phyloP scores from a whole-genome alignment of 768 basidiomycete genomes.

The Kwoniella sp. region DNA sequence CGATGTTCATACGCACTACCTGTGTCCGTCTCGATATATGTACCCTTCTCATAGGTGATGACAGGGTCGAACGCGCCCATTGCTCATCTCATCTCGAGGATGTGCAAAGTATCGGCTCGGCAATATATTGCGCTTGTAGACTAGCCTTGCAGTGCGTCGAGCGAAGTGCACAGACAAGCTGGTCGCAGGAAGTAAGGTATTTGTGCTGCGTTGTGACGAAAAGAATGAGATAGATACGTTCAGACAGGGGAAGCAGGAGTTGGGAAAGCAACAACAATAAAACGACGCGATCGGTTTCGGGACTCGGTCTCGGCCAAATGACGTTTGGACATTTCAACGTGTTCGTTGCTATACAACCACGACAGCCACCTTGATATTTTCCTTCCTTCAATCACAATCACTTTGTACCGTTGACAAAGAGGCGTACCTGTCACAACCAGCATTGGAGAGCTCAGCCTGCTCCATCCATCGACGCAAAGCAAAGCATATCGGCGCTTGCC shows the following conservation, averaged over 20 bases:
- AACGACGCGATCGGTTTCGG: not conserved
- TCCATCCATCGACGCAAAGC: no score
- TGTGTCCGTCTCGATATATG: conserved; percentile 49
- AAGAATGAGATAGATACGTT: not conserved
- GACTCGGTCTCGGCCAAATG: not conserved
- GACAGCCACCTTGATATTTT: no score
- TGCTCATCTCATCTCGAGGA: conserved; percentile 8
- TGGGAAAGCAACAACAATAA: not conserved
- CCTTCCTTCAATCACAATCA: no score
- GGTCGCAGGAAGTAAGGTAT: not conserved
- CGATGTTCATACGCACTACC: conserved; percentile 37
- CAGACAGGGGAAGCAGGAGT: not conserved
- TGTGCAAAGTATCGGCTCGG: not conserved
- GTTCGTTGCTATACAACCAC: no score
- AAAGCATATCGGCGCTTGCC: no score
- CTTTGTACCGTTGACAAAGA: no score
- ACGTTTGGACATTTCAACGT: no score
- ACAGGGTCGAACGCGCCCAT: conserved; percentile 51
- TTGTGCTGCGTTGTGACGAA: not conserved
- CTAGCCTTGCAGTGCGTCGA: not conserved
- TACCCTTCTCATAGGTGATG: conserved; percentile 46
- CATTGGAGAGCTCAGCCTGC: no score
- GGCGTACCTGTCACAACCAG: no score
- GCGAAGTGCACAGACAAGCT: not conserved
- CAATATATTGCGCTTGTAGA: not conserved